phyloP scores from a whole-genome alignment of 805 yeast genomes.

The Cephaloascus albidus region DNA sequence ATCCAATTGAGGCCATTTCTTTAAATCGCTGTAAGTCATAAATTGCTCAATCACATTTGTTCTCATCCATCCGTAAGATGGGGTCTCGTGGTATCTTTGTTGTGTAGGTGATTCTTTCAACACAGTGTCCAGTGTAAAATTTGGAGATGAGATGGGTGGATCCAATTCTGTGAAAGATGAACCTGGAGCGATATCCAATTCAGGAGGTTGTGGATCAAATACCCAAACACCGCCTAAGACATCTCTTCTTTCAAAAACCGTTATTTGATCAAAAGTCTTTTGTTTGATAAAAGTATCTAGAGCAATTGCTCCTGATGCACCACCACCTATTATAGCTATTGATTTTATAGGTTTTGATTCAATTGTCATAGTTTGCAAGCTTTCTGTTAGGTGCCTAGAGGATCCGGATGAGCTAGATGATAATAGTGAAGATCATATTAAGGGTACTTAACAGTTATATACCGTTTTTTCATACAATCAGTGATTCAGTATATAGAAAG shows the following conservation, averaged over 20 bases:
- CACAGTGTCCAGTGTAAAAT: not conserved
- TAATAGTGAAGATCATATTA: no score
- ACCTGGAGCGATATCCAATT: conserved; percentile 15
- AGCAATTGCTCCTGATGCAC: conserved; percentile 37
- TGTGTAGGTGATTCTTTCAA: conserved; percentile 1
- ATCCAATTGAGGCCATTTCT: conserved; percentile 19
- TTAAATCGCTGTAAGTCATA: conserved; percentile 35
- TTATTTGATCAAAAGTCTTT: conserved; percentile 17
- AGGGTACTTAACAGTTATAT: no score
- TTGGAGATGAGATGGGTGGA: conserved; percentile 10
- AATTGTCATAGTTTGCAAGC: no score
- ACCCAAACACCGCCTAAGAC: conserved; percentile 36
- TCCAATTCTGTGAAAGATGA: conserved; percentile 12
- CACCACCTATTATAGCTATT: conserved; percentile 41
- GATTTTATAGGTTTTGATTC: no score
- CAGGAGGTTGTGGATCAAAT: conserved; percentile 15
- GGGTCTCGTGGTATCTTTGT: conserved; percentile 17
- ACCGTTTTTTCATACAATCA: no score
- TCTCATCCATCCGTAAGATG: conserved; percentile 16
- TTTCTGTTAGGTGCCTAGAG: no score
- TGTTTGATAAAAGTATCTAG: conserved; percentile 29
- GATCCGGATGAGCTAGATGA: no score
- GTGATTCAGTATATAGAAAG: no score
- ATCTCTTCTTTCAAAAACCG: conserved; percentile 29
- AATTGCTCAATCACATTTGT: conserved; percentile 34